Conservation (phyloP, 75 land plant genomes). For the Picea glauca region DNA sequence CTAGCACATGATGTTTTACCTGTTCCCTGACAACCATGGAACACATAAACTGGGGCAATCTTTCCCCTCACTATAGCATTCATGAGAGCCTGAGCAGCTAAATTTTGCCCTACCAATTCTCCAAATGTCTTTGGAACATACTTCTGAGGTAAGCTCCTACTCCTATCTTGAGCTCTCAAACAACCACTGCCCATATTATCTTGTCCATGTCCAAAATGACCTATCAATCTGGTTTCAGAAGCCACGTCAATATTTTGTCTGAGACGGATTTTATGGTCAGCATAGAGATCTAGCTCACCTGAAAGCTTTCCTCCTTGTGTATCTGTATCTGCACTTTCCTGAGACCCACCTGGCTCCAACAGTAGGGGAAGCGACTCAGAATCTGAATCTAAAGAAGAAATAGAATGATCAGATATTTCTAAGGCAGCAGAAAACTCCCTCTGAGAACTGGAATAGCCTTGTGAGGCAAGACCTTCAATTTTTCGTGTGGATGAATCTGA, state of each 20-base stretch:
- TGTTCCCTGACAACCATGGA: constrained; percentile 96
- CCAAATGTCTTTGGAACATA: constrained; percentile 84
- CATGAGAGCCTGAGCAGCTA: constrained; percentile 78
- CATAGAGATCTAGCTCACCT: constrained; percentile 57
- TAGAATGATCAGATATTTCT: constrained; percentile 35
- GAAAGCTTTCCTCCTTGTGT: constrained; percentile 34
- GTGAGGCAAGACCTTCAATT: constrained; percentile 15
- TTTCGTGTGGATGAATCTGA: constrained; percentile 51
- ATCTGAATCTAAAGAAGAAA: constrained; percentile 40
- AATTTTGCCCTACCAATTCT: constrained; percentile 81
- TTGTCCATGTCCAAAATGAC: constrained; percentile 14
- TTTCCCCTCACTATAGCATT: constrained; percentile 64
- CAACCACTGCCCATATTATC: not conserved
- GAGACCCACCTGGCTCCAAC: constrained; percentile 50
- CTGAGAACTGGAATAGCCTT: constrained; percentile 15
- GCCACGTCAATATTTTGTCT: constrained; percentile 33
- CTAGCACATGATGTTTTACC: constrained; percentile 93
- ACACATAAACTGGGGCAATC: constrained; percentile 78
- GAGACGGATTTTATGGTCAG: constrained; percentile 21
- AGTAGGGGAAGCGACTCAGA: constrained; percentile 63
- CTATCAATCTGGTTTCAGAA: constrained; percentile 37
- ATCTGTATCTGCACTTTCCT: constrained; percentile 29
- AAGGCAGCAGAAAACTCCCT: constrained; percentile 15
- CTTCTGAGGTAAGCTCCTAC: constrained; percentile 66
- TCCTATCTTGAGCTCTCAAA: constrained; percentile 14